phyloP scores from a whole-genome alignment of 495 filamentous ascomycete genomes.

The Aspergillus sclerotiicarbonarius region DNA sequence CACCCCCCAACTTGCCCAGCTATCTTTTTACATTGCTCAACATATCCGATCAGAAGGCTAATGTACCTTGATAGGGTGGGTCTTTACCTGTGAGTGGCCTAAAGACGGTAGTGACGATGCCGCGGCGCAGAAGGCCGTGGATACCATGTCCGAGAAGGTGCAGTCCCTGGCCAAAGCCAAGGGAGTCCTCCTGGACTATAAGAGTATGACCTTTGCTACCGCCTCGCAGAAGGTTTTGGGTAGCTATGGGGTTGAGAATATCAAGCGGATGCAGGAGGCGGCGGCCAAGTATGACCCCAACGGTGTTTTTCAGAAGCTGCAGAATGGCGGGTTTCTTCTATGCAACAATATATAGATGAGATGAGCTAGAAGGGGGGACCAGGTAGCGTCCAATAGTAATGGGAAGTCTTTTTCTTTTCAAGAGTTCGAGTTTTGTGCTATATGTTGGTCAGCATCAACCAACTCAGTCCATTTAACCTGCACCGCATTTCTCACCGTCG shows the following conservation, averaged over 20 bases:
- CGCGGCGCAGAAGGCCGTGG: neutral
- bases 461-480: neutral
- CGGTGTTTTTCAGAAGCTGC: constrained; percentile 41
- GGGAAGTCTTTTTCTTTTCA: neutral
- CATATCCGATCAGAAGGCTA: neutral
- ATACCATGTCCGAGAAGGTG: constrained; percentile 4
- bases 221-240: constrained; percentile 36
- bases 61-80: constrained; percentile 5
- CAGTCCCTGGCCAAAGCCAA: constrained; percentile 11
- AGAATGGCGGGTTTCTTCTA: constrained; percentile 16
- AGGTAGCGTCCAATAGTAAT: neutral
- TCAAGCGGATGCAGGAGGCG: constrained; percentile 25
- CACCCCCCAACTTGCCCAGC: neutral
- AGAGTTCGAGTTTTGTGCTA: neutral
- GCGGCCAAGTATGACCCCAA: constrained; percentile 44
- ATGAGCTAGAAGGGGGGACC: neutral
- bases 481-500: neutral
- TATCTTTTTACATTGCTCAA: neutral
- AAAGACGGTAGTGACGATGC: neutral
- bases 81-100: constrained; percentile 9
- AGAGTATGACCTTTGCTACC: constrained; percentile 12
- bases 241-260: constrained; percentile 41
- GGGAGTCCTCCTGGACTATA: constrained; percentile 12
- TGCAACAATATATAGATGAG: neutral
- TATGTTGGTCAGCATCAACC: neutral